Evolutionary conservation across 164 flowering plant genomes (phyloP).

Genomic region (Euptelea pleiosperma): DNA sequence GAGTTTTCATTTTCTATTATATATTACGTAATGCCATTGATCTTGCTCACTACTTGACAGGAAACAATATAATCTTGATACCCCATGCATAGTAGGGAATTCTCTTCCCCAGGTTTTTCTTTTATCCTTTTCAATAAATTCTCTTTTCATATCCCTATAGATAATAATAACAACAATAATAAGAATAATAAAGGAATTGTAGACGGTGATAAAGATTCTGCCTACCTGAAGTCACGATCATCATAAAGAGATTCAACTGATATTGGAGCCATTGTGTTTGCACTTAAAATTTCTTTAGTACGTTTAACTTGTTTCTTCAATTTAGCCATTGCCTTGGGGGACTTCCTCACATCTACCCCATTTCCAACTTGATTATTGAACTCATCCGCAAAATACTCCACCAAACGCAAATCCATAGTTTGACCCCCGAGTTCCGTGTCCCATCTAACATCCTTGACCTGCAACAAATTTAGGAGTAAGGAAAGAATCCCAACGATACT

Average conservation of each 20-base stretch:
- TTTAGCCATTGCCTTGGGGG: constrained; percentile 96
- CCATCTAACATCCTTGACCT: constrained; percentile 99
- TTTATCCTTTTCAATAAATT: no score
- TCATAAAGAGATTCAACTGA: constrained; percentile 94
- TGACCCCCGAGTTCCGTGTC: constrained; percentile 91
- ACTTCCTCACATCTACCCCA: constrained; percentile 84
- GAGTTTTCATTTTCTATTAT: no score
- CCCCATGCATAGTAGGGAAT: no score
- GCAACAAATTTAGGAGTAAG: constrained; percentile 13
- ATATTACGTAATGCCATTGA: no score
- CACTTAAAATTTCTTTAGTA: constrained; percentile 97
- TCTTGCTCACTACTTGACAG: no score
- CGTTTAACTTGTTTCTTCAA: constrained; percentile 97
- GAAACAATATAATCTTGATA: no score
- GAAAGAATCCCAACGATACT: no score
- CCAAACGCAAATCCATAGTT: constrained; percentile 79
- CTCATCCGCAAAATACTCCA: constrained; percentile 93
- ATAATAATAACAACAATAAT: no score
- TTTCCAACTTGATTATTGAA: constrained; percentile 83
- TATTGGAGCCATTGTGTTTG: constrained; percentile 88
- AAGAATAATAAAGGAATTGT: background rate
- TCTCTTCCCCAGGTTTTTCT: no score
- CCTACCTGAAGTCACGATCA: constrained; percentile 89
- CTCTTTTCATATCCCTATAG: no score
- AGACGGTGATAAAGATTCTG: background rate